Conservation (phyloP, 768 basidiomycete genomes). For the Boletus rex-veris region DNA sequence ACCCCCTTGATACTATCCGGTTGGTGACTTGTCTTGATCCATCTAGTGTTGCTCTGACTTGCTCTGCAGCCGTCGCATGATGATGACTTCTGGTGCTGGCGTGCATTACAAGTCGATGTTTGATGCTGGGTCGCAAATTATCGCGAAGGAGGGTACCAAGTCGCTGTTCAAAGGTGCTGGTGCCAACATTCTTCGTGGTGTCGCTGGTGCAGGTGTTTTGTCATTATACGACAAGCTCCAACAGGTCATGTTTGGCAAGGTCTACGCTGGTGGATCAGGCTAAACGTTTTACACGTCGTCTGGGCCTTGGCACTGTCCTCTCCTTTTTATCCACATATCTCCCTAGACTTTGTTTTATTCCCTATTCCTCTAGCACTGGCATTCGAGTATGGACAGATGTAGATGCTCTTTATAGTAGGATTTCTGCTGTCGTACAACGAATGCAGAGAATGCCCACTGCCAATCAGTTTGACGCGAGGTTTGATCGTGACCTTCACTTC, state of each 20-base stretch:
- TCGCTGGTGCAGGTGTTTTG: conserved; percentile 99
- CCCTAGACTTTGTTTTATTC: conserved; percentile 35
- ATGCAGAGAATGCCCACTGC: conserved; percentile 10
- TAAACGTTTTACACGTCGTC: conserved; percentile 15
- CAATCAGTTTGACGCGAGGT: neutral
- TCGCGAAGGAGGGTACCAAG: conserved; percentile 92
- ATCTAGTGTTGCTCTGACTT: conserved; percentile 3
- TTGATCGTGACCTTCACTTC: too few species aligned
- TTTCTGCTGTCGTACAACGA: conserved; percentile 12
- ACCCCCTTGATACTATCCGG: conserved; percentile 91
- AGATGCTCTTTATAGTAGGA: conserved; percentile 26
- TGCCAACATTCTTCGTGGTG: conserved; percentile 96
- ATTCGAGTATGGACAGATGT: conserved; percentile 18
- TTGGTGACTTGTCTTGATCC: conserved; percentile 21
- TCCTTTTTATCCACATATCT: conserved; percentile 30
- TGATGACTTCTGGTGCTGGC: conserved; percentile 98
- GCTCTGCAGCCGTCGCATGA: conserved; percentile 93
- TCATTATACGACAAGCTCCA: conserved; percentile 99
- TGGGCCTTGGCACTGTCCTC: conserved; percentile 33
- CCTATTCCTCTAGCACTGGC: conserved; percentile 20
- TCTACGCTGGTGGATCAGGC: conserved; percentile 87
- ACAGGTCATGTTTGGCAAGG: conserved; percentile 95
- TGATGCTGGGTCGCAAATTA: conserved; percentile 91
- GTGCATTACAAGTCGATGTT: conserved; percentile 99
- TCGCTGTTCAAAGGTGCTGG: conserved; percentile 99